A percentile compares a stretch with the other conserved stretches of the same genome.
Conservation (phyloP, 495 filamentous ascomycete species). For the Lasiosphaeria hispida region DNA sequence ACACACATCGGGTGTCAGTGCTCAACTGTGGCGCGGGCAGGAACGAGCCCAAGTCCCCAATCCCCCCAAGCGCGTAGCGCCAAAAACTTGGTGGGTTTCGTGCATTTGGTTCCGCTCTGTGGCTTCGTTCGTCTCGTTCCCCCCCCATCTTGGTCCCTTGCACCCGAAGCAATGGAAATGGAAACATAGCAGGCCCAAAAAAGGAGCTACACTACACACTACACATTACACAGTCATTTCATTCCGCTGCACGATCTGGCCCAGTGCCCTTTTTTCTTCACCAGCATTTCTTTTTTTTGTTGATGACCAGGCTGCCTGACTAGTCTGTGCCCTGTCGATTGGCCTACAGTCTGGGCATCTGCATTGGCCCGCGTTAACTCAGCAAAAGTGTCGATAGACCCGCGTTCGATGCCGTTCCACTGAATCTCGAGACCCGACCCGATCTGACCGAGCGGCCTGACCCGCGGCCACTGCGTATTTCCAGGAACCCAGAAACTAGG, state of each 20-base stretch:
- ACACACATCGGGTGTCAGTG: slow-evolving; percentile 11
- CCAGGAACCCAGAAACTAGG: neutral
- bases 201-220: neutral
- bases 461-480: neutral
- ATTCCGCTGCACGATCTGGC: neutral
- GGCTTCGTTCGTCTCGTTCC: slow-evolving; percentile 1
- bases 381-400: neutral
- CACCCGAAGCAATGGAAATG: neutral
- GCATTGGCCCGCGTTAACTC: neutral
- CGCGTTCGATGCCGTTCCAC: neutral
- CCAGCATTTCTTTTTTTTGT: slow-evolving; percentile 4
- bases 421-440: slow-evolving; percentile 4
- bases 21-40: slow-evolving; percentile 9
- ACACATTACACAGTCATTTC: slow-evolving; percentile 1
- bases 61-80: slow-evolving; percentile 7
- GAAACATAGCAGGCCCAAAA: neutral
- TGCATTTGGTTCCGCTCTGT: slow-evolving; percentile 9
- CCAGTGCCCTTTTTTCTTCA: neutral
- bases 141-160: neutral
- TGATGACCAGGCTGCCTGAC: neutral
- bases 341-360: neutral
- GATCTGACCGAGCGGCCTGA: neutral
- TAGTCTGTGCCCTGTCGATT: slow-evolving; percentile 5
- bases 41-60: slow-evolving; percentile 5
- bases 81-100: slow-evolving; percentile 9